phyloP scores from a whole-genome alignment of 2,329 filamentous ascomycete species.

The Ophiostoma montium region DNA sequence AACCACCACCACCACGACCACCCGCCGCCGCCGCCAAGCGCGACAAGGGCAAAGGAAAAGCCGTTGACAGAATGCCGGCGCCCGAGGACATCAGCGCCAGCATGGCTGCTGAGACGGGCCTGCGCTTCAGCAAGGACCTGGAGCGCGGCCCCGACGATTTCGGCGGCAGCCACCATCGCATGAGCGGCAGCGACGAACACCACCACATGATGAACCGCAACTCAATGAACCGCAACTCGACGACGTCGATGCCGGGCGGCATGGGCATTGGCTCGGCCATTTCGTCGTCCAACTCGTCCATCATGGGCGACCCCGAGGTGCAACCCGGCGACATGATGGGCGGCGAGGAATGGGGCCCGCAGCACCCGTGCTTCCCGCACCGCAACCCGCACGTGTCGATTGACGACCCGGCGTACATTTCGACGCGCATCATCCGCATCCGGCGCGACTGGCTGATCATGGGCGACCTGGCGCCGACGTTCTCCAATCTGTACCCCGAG shows the following conservation, averaged over 20 bases:
- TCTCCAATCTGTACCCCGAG: constrained; percentile 90
- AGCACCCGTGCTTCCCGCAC: constrained; percentile 89
- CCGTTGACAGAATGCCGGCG: neutral
- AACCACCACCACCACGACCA: neutral
- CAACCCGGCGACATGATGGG: constrained; percentile 44
- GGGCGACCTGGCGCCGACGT: constrained; percentile 83
- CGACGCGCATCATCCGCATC: constrained; percentile 82
- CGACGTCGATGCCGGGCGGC: constrained; percentile 33
- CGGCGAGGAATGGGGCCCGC: constrained; percentile 78
- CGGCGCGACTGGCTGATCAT: constrained; percentile 80
- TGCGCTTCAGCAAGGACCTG: constrained; percentile 34
- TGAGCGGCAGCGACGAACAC: too few species aligned
- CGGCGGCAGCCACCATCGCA: constrained; percentile 11
- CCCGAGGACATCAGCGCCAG: constrained; percentile 28
- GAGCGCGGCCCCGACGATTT: constrained; percentile 38
- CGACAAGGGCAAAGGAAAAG: constrained; percentile 35
- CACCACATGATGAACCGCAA: constrained; percentile 15
- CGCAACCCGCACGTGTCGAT: constrained; percentile 80
- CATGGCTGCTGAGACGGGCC: constrained; percentile 17
- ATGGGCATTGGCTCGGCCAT: constrained; percentile 42
- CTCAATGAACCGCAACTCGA: constrained; percentile 32
- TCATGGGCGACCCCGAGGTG: constrained; percentile 48
- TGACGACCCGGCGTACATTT: constrained; percentile 56
- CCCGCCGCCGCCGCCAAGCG: constrained; percentile 12
- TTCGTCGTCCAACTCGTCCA: constrained; percentile 44